Evolutionary conservation across 148 eudicot species (phyloP), one percentile per base, ranked within the genome.

Genomic region (Vaccinium vitisidaea): DNA sequence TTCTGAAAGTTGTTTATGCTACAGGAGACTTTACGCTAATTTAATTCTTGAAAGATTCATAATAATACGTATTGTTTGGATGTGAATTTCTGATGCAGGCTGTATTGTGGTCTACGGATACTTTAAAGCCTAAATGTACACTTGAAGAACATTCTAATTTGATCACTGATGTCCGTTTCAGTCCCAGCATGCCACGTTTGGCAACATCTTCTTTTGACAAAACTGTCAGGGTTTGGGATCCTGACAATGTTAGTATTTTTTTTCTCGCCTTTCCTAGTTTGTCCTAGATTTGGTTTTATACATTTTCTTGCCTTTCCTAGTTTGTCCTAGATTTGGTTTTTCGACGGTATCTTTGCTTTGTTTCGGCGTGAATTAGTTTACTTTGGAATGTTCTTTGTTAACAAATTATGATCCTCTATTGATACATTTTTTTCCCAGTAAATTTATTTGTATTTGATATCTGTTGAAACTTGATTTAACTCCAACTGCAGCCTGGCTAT

Each of bases 131-230:
- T 65, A 95, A 94, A 88, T 85, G 92, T 76, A 90, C 94, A 43
- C 93, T 95, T 75, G 98, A 95, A 83, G 98, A 95, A 82, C 98
- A 95, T 88, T 86, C 96, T 52, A 70, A 88, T 50, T 84, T 92
- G 79, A 94, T 95, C 75, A 95, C 98, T 71, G 98, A 95, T 89
- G 96, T 95, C 52, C 98, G 98, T 75, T 95, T 95, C 89, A 94
- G 98, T 74, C 94, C 98, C 55, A 94, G 94, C 91, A 89, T 90
- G 90, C 88, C 93, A 18, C 96, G 98, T 59, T 94, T 95, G 70
- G 98, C 98, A 85, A 95, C 98, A 80, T 95, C 98, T 48, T 95
- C 98, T 52, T 95, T 92, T 86, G 98, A 95, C 86, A 95, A 93
- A 87, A 89, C 98, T 83, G 98, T 95, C 75, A 87, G 98, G 88